Evolutionary conservation across 768 basidiomycete genomes (phyloP), one percentile per base, ranked within the genome.

Genomic region (Boletus barrowsii): DNA sequence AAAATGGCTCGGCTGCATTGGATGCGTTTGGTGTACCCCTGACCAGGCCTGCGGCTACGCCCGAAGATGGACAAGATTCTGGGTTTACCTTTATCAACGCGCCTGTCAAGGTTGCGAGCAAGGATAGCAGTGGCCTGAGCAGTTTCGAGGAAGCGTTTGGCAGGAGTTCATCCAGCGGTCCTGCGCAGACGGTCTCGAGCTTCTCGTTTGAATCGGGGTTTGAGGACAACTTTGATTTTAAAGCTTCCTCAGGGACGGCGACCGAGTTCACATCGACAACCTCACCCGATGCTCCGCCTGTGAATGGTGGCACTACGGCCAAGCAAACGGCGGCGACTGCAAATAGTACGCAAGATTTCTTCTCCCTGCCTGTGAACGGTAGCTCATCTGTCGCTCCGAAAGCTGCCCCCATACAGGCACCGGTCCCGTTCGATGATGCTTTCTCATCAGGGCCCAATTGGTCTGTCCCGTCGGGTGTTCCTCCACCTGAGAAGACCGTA

Each of bases 61-160:
- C 64, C 22, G 62, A 70, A 41, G 55, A 58, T 22, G 41, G 49
- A 15, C 63, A 60, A 42, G 62, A 63, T 47, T 55, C 63, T 0
- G 55, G 48, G 9, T 68, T 67, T 44, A 56, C 56, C 1, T 48
- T 69, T 42, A 42, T 67, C 55, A 55, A 51, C 24, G 32, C 53
- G 15, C 58, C 64, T 3, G 54, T 20, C 35, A 58, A 57, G 17
- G 53, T 43, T 45, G 35, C 51, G 10, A 61, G 55, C 47, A 55
- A 51, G 43, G 55, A 41, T 26, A 60, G 55, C 22, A 70, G 54
- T 18, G 72, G 64, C 18, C 57, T 85, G 2, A 83, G 76, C 58
- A 88, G 82, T 47, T 89, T 91, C 60, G 89, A 92, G 62, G 88
- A 90, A 64, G 84, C 87, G 1, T 76, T 92, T 64, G 80, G 83